phyloP scores from a whole-genome alignment of 176 grass and related monocot genomes.

The Hyparrhenia diplandra region DNA sequence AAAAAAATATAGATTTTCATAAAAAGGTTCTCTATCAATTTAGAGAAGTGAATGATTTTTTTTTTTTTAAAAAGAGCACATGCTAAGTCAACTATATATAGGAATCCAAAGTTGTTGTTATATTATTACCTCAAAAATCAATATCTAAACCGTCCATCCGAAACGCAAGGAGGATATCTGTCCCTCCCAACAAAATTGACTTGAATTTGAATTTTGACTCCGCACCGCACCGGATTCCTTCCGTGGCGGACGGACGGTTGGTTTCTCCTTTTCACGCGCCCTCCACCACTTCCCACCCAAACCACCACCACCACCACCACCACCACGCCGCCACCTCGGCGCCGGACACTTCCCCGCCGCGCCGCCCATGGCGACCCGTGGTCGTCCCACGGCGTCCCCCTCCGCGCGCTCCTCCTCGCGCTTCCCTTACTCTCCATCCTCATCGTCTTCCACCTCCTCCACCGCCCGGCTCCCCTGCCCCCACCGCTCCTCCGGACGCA shows the following conservation, averaged over 20 bases:
- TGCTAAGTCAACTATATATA: no score
- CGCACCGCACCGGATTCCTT: neutral
- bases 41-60: no score
- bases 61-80: no score
- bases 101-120: no score
- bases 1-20: no score
- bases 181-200: neutral
- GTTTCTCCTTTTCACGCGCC: neutral
- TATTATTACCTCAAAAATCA: no score
- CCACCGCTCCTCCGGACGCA: neutral
- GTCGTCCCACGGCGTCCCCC: neutral
- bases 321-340: neutral
- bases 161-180: neutral
- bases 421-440: conserved; percentile 19
- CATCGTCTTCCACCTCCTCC: conserved; percentile 25
- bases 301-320: neutral
- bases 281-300: neutral
- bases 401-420: conserved; percentile 12
- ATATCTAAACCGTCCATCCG: neutral
- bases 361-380: conserved; percentile 35
- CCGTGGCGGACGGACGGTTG: neutral
- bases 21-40: no score
- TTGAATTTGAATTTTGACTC: neutral
- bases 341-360: neutral
- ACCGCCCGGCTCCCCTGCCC: neutral